Evolutionary conservation across 345 rosid genomes (phyloP).

Genomic region (Noccaea bulbosa): DNA sequence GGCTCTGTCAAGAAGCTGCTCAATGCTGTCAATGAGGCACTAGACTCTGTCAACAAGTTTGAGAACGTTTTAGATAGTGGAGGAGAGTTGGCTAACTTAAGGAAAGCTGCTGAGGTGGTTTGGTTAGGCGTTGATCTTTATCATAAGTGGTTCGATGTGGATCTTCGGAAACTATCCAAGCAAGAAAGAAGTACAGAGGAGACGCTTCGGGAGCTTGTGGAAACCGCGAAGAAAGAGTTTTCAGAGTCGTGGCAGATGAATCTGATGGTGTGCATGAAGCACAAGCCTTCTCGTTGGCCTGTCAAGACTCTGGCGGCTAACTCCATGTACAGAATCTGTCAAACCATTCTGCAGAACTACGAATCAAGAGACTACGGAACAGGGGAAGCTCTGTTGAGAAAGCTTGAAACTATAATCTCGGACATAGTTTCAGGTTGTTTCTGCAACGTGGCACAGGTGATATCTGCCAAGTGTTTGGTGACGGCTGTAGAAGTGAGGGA

Average conservation of each 20-base stretch:
- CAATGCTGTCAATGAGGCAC: slow-evolving; percentile 61
- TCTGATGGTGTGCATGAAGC: slow-evolving; percentile 46
- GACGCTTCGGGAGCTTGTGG: slow-evolving; percentile 56
- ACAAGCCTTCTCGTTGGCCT: slow-evolving; percentile 72
- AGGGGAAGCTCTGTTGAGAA: slow-evolving; percentile 50
- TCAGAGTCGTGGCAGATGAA: slow-evolving; percentile 48
- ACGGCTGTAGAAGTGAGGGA: slow-evolving; percentile 64
- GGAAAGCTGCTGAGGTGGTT: slow-evolving; percentile 63
- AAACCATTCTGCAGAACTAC: slow-evolving; percentile 54
- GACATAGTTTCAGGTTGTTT: slow-evolving; percentile 82
- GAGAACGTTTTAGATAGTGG: slow-evolving; percentile 48
- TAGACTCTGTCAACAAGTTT: slow-evolving; percentile 53
- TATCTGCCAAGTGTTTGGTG: slow-evolving; percentile 57
- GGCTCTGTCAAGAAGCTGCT: slow-evolving; percentile 47
- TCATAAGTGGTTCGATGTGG: slow-evolving; percentile 70
- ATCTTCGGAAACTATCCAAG: slow-evolving; percentile 56
- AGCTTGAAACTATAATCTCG: slow-evolving; percentile 53
- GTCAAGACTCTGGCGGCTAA: slow-evolving; percentile 66
- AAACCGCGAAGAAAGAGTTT: slow-evolving; percentile 55
- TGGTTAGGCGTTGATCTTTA: slow-evolving; percentile 74
- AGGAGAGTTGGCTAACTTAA: slow-evolving; percentile 48
- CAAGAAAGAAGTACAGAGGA: slow-evolving; percentile 53
- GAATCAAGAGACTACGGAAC: slow-evolving; percentile 38
- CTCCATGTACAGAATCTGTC: slow-evolving; percentile 78
- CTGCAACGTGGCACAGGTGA: slow-evolving; percentile 57